A percentile compares a stretch with the other conserved stretches of the same genome.
These are phyloP conservation scores for Nitzschia sp. DNA, from an alignment of 108 stramenopile genomes.

Conservation along the genomic window DNA sequence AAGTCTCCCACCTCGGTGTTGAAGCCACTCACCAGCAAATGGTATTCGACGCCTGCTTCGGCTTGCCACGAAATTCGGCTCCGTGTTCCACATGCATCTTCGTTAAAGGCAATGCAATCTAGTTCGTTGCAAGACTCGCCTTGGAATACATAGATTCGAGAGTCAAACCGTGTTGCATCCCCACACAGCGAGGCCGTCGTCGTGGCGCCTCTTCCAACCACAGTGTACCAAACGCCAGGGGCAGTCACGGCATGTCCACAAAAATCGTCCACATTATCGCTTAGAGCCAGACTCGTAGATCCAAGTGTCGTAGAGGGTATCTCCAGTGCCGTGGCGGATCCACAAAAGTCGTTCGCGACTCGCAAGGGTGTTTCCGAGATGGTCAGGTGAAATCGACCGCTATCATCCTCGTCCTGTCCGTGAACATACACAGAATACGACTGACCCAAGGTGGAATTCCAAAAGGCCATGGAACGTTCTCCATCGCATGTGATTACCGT, in stretches of 20 bases:
- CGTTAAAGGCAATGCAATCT: conserved; percentile 17
- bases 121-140: conserved; percentile 21
- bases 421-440: conserved; percentile 16
- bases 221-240: conserved; percentile 30
- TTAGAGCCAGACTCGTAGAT: conserved; percentile 15
- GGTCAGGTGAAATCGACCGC: conserved; percentile 13
- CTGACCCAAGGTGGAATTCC: conserved; percentile 9
- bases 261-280: neutral
- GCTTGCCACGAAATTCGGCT: conserved; percentile 25
- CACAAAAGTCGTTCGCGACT: conserved; percentile 25
- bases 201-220: conserved; percentile 7
- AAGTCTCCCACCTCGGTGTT: conserved; percentile 14
- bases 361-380: neutral
- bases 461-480: conserved; percentile 6
- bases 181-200: conserved; percentile 22
- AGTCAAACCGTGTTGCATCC: conserved; percentile 12
- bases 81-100: conserved; percentile 19
- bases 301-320: conserved; percentile 4
- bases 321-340: neutral
- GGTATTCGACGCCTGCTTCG: conserved; percentile 1
- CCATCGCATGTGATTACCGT: conserved; percentile 19
- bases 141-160: conserved; percentile 6
- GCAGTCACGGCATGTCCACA: conserved; percentile 7
- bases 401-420: conserved; percentile 5
- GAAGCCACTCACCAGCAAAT: conserved; percentile 24